Base-by-base conservation (phyloP, 495 filamentous ascomycete genomes). In the Tuber umbilicatum region DNA sequence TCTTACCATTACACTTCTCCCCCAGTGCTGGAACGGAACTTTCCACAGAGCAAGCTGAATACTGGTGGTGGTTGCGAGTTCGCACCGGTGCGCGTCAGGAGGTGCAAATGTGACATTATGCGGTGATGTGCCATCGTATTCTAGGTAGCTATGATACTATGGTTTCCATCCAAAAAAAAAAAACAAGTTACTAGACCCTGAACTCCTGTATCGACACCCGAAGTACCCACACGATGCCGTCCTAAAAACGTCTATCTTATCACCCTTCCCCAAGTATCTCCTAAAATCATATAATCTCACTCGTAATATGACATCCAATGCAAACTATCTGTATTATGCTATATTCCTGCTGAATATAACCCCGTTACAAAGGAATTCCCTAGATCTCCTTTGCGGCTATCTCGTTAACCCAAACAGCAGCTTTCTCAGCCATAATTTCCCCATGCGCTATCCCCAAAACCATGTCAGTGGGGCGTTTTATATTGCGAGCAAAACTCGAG, bases 351-450 rank as follows among this genome's bases (percentile, higher is more conserved):
- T 12, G 10, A 2, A 31, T 31, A 12, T 31, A 12, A 12, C 55
- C n/a, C 12, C 12, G n/a, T 10, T 5, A 10, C 27, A 31, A 64
- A 14, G 55, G n/a, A 64, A 16, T 0, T 27, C 27, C 55, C 55
- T 31, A 9, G 55, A 10, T 64, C 5, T 64, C 27, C 10, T 64
- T 64, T 31, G 55, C 3, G 4, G n/a, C 68, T 74, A 91, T 89
- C 75, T 89, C 86, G n/a, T 81, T 80, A 43, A 93, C 83, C 87
- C 90, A 93, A 17, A 47, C 76, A 60, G 83, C 85, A 27, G 90
- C 89, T 82, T 91, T 93, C 78, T 87, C 85, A 19, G 92, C 90
- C 79, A 92, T 87, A n/a, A 82, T 75, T 70, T 89, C 88, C 76
- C 87, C 90, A 81, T 92, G 87, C 45, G 86, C 89, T 90, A 74